Conservation (phyloP, 805 yeast species). For the Cyberlindnera nakhonratchasimensis region DNA sequence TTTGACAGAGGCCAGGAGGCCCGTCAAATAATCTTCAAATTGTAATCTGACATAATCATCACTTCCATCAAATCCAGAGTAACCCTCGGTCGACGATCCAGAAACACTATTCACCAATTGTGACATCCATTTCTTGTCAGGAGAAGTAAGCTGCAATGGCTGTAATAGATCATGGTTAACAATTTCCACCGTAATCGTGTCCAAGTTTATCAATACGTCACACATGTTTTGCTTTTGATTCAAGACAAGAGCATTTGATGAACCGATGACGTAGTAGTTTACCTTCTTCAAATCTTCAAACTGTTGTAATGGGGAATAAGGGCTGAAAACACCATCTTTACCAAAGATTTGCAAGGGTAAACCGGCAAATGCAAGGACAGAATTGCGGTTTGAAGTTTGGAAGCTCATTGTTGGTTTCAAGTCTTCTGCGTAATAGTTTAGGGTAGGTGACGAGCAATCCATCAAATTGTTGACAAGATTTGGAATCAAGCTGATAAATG, state of each 20-base stretch:
- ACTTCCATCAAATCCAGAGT: conserved; percentile 58
- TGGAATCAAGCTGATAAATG: conserved; percentile 80
- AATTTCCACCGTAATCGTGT: conserved; percentile 45
- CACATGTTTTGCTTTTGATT: conserved; percentile 59
- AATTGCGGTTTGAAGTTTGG: conserved; percentile 72
- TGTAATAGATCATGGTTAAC: conserved; percentile 41
- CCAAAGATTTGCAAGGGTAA: conserved; percentile 85
- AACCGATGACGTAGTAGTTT: conserved; percentile 71
- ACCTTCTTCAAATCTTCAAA: conserved; percentile 66
- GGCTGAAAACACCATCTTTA: conserved; percentile 83
- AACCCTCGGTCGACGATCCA: conserved; percentile 33
- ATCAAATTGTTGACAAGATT: conserved; percentile 67
- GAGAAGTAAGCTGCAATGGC: conserved; percentile 44
- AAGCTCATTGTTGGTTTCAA: conserved; percentile 62
- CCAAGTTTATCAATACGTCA: conserved; percentile 73
- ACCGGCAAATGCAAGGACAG: conserved; percentile 78
- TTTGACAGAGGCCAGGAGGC: conserved; percentile 69
- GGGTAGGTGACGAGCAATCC: conserved; percentile 75
- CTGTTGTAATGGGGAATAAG: conserved; percentile 93
- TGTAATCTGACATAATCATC: conserved; percentile 87
- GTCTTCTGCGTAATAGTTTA: conserved; percentile 50
- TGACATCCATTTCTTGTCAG: conserved; percentile 77
- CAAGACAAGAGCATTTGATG: conserved; percentile 78
- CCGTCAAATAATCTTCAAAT: conserved; percentile 86
- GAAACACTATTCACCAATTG: conserved; percentile 43